Conservation (phyloP, 2,329 filamentous ascomycete genomes). For the Calonectria pteridis region DNA sequence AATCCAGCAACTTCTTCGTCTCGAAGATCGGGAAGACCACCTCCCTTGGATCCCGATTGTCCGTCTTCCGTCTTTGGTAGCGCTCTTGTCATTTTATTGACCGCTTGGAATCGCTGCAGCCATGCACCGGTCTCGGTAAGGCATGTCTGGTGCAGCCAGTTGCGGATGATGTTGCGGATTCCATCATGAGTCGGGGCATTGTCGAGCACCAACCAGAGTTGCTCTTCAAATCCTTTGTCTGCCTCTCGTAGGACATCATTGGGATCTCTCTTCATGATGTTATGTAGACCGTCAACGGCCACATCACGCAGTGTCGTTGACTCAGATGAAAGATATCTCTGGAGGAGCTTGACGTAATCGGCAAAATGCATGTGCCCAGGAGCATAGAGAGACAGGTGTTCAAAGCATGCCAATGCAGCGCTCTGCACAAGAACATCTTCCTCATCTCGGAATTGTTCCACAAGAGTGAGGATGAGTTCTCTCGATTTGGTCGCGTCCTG, state of each 20-base stretch:
- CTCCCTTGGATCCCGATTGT: conserved; percentile 58
- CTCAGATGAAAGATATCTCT: conserved; percentile 79
- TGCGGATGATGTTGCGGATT: conserved; percentile 87
- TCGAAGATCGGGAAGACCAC: conserved; percentile 80
- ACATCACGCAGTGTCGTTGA: conserved; percentile 79
- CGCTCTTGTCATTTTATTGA: conserved; percentile 87
- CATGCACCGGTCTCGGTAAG: conserved; percentile 84
- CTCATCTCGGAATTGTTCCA: conserved; percentile 85
- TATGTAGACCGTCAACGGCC: conserved; percentile 89
- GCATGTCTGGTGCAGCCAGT: conserved; percentile 94
- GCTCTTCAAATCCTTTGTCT: conserved; percentile 84
- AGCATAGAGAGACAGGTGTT: conserved; percentile 93
- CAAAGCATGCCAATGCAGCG: conserved; percentile 84
- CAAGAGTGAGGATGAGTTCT: conserved; percentile 89
- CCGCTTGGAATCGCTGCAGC: conserved; percentile 88
- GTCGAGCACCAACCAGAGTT: conserved; percentile 92
- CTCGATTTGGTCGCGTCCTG: conserved; percentile 94
- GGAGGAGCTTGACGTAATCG: conserved; percentile 85
- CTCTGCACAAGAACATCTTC: conserved; percentile 77
- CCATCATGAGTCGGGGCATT: conserved; percentile 80
- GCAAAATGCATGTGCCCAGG: conserved; percentile 87
- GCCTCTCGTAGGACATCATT: conserved; percentile 84
- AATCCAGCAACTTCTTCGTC: conserved; percentile 98
- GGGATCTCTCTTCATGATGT: conserved; percentile 93
- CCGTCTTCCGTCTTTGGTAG: conserved; percentile 69